Evolutionary conservation across 2,329 filamentous ascomycete species (phyloP).

Genomic region (Phyllosticta paracitricarpa): DNA sequence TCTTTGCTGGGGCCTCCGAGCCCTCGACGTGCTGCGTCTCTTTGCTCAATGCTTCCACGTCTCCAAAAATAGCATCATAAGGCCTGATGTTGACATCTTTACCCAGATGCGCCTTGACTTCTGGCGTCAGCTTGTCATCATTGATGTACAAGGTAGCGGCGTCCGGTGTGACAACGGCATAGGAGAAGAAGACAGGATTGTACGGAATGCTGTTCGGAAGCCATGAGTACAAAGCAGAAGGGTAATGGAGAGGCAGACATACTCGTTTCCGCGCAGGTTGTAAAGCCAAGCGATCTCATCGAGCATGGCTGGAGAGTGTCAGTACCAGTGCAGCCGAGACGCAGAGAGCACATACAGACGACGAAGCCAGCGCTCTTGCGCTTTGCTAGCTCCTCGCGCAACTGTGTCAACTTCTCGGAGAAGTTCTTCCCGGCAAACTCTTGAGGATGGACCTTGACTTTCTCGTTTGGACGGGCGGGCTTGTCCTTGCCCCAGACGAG

Average conservation of each 20-base stretch:
- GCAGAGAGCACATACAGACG: slow-evolving; percentile 45
- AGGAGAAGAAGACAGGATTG: slow-evolving; percentile 98
- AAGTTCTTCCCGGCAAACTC: slow-evolving; percentile 76
- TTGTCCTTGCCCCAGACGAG: slow-evolving; percentile 70
- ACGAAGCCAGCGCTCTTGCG: slow-evolving; percentile 81
- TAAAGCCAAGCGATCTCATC: slow-evolving; percentile 99
- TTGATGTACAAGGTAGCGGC: slow-evolving; percentile 77
- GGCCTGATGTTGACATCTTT: slow-evolving; percentile 65
- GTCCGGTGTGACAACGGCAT: slow-evolving; percentile 72
- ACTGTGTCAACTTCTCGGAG: slow-evolving; percentile 69
- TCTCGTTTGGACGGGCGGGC: slow-evolving; percentile 65
- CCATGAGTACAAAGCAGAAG: slow-evolving; percentile 7
- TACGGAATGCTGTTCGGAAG: slow-evolving; percentile 60
- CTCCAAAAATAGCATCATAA: slow-evolving; percentile 71
- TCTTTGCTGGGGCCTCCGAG: slow-evolving; percentile 38
- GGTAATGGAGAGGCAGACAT: slow-evolving; percentile 16
- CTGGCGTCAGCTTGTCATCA: slow-evolving; percentile 60
- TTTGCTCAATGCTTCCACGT: slow-evolving; percentile 55
- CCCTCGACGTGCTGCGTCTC: slow-evolving; percentile 24
- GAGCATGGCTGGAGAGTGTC: slow-evolving; percentile 53
- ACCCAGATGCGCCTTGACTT: slow-evolving; percentile 60
- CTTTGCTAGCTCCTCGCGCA: slow-evolving; percentile 86
- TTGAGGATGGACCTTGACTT: slow-evolving; percentile 59
- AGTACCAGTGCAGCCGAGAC: not conserved
- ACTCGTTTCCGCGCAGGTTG: slow-evolving; percentile 85